These are phyloP conservation scores for Paecilomyces variotii DNA, from an alignment of 2,329 filamentous ascomycete genomes.

Conservation along the genomic window DNA sequence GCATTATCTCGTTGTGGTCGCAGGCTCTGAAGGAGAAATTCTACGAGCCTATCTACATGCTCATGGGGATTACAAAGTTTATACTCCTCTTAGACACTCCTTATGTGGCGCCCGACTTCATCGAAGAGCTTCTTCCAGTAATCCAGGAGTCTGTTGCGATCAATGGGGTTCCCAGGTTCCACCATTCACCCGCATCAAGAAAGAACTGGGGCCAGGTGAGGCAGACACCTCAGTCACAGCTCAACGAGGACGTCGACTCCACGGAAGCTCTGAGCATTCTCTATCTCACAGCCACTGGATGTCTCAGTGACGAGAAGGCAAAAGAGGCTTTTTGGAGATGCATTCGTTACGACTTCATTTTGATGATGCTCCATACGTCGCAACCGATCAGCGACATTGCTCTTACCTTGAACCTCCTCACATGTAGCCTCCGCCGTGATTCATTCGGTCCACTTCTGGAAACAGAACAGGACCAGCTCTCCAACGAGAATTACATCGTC, in stretches of 20 bases:
- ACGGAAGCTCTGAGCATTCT: conserved; percentile 48
- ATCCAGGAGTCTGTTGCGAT: conserved; percentile 43
- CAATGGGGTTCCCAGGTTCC: conserved; percentile 46
- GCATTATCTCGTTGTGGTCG: conserved; percentile 48
- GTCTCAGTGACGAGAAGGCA: conserved; percentile 35
- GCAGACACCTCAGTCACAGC: conserved; percentile 32
- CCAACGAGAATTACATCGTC: conserved; percentile 42
- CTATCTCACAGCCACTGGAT: conserved; percentile 43
- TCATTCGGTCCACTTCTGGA: conserved; percentile 48
- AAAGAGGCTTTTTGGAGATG: conserved; percentile 46
- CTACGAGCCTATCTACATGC: conserved; percentile 34
- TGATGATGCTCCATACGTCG: conserved; percentile 51
- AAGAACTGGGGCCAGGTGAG: conserved; percentile 30
- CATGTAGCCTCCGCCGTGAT: conserved; percentile 44
- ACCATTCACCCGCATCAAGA: conserved; percentile 35
- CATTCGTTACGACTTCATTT: conserved; percentile 50
- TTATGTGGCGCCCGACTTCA: conserved; percentile 26
- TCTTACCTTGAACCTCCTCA: conserved; percentile 47
- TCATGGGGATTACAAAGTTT: conserved; percentile 33
- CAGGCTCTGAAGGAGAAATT: conserved; percentile 48
- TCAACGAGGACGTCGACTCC: conserved; percentile 45
- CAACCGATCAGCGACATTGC: conserved; percentile 51
- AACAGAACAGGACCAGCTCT: conserved; percentile 29
- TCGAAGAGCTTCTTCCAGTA: conserved; percentile 30
- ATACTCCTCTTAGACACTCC: conserved; percentile 33